Conservation (phyloP, 441 rosid species). For the Corymbia citriodora region DNA sequence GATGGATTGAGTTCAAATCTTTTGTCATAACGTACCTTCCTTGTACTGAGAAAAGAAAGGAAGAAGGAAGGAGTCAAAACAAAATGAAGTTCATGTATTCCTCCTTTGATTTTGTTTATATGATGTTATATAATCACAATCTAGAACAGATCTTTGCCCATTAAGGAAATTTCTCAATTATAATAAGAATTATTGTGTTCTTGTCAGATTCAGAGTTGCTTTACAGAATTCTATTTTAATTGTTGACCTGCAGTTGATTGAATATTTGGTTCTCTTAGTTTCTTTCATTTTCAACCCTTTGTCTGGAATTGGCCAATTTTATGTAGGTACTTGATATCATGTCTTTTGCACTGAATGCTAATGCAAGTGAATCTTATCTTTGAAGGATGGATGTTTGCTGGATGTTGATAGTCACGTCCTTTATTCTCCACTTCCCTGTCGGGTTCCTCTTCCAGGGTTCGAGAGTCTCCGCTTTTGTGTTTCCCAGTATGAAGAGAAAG, state of each 20-base stretch:
- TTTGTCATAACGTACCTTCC: background rate
- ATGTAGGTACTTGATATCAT: background rate
- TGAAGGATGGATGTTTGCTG: slow-evolving; percentile 80
- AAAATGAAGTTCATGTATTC: background rate
- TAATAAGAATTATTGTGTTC: background rate
- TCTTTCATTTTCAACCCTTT: slow-evolving; percentile 1
- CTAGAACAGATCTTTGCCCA: background rate
- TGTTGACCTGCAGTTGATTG: background rate
- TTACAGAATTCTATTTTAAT: background rate
- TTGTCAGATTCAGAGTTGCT: background rate
- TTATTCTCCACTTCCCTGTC: slow-evolving; percentile 90
- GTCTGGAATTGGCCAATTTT: background rate
- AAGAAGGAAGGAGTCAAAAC: background rate
- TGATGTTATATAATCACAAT: background rate
- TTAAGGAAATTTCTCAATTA: background rate
- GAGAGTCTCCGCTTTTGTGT: slow-evolving; percentile 69
- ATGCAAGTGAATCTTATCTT: slow-evolving; percentile 21
- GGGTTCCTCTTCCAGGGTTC: slow-evolving; percentile 83
- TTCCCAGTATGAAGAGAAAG: slow-evolving; percentile 85
- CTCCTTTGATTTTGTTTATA: background rate
- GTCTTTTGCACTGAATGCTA: slow-evolving; percentile 2
- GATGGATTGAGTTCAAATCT: background rate
- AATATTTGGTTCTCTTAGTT: background rate
- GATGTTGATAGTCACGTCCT: slow-evolving; percentile 80
- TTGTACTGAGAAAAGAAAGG: background rate